phyloP scores from a whole-genome alignment of 352 stramenopile genomes.

The Saprolegnia diclina region DNA sequence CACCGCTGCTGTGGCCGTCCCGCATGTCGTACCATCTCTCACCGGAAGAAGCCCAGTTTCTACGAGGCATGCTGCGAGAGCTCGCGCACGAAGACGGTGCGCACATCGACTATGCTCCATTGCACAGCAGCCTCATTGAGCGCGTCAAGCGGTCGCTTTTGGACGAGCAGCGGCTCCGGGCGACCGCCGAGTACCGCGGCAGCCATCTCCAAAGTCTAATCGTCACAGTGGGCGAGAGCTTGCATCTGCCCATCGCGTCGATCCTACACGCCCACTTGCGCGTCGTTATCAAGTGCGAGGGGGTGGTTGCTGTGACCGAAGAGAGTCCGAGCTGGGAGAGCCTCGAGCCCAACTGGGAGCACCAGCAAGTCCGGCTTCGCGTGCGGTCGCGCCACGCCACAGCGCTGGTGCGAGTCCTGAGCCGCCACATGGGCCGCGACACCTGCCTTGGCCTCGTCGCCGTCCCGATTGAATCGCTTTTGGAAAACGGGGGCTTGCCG shows the following conservation, averaged over 20 bases:
- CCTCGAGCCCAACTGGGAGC: conserved; percentile 25
- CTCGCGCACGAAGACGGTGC: background rate
- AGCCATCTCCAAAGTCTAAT: conserved; percentile 7
- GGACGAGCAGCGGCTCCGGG: background rate
- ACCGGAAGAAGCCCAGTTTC: conserved; percentile 6
- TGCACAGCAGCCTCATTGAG: conserved; percentile 5
- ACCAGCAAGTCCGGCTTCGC: background rate
- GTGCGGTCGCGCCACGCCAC: background rate
- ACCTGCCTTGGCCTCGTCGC: background rate
- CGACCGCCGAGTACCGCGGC: conserved; percentile 9
- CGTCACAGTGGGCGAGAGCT: conserved; percentile 12
- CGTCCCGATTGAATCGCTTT: conserved; percentile 7
- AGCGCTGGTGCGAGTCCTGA: background rate
- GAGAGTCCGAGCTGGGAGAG: conserved; percentile 15
- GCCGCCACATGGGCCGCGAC: background rate
- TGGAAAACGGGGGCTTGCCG: background rate
- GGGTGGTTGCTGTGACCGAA: background rate
- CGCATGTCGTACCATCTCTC: conserved; percentile 3
- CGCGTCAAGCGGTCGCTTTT: conserved; percentile 6
- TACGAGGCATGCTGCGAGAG: conserved; percentile 6
- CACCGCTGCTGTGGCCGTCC: background rate
- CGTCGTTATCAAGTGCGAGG: conserved; percentile 12
- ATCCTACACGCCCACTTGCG: conserved; percentile 7
- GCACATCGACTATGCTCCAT: conserved; percentile 13
- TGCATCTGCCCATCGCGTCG: conserved; percentile 1